These are phyloP conservation scores for Aspergillus eucalypticola DNA, from an alignment of 2,329 filamentous ascomycete genomes.

Conservation along the genomic window DNA sequence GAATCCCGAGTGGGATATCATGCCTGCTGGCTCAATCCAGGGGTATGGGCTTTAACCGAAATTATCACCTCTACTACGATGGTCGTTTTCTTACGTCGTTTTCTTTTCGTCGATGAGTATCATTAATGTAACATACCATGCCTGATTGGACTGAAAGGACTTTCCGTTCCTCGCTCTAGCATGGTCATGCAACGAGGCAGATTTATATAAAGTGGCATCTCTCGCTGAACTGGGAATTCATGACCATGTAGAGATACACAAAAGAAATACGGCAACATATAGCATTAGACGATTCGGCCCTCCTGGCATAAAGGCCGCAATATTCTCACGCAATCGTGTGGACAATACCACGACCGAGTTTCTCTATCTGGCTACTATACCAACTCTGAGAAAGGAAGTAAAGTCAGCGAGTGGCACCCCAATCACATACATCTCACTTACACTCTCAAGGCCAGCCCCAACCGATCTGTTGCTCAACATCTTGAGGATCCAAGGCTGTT, in stretches of 20 bases:
- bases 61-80: background rate
- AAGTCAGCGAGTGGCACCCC: background rate
- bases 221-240: no score
- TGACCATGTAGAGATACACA: no score
- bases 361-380: background rate
- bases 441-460: background rate
- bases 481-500: background rate
- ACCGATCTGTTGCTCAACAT: background rate
- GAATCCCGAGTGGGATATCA: background rate
- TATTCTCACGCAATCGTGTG: background rate
- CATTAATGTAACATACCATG: no score
- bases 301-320: no score
- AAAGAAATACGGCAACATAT: no score
- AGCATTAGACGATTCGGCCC: no score
- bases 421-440: background rate
- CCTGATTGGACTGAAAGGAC: no score
- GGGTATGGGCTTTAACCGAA: background rate
- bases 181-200: no score
- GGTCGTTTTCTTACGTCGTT: background rate
- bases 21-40: background rate
- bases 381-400: background rate
- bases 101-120: no score
- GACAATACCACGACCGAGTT: background rate
- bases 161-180: no score
- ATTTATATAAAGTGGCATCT: no score